Evolutionary conservation across 2,329 filamentous ascomycete genomes (phyloP), one percentile per base, ranked within the genome.

Genomic region (Neonectria neomacrospora): DNA sequence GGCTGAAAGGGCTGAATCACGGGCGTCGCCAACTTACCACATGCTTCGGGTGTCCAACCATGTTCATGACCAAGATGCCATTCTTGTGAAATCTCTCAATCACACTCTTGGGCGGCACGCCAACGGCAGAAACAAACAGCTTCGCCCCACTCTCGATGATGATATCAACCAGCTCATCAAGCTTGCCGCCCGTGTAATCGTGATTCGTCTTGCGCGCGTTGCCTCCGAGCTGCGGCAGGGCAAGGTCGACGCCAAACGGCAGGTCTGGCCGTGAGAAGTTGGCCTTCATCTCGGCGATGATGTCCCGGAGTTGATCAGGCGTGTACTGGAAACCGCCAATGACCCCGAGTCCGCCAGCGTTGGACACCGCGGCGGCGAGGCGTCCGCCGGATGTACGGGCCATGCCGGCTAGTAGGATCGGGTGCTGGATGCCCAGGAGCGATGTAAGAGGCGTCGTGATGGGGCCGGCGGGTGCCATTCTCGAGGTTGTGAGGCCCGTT

Each of bases 321-420:
- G 87, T 94, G 83, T 89, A 96, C 80, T 85, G 89, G 80, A 86
- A 88, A 39, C 89, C 88, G 32, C 91, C 87, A 61, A 92, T 90
- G 70, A 93, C 91, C 55, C 91, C 91, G 1, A 97, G 88, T 0
- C 93, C 94, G 66, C 94, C 94, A 1, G 93, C 92, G 76, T 96
- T 96, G 75, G 91, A 96, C 39, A 97, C 93, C 6, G 93, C 93
- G 3, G 93, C 93, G 8, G 93, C 93, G 50, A 97, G 89, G 18
- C 84, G 85, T 0, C 91, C 92, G 63, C 91, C 90, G 0, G 92
- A 94, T 10, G 92, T 92, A 66, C 91, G 88, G 2, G 95, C 94
- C 95, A 98, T 98, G 73, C 95, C 95, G 34, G 95, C 95, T 20
- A 97, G 91, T 70, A 97, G 83, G 78, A 98, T 90, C 42, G 95